phyloP scores from a whole-genome alignment of 2,329 filamentous ascomycete genomes.

The Fusarium globosum region DNA sequence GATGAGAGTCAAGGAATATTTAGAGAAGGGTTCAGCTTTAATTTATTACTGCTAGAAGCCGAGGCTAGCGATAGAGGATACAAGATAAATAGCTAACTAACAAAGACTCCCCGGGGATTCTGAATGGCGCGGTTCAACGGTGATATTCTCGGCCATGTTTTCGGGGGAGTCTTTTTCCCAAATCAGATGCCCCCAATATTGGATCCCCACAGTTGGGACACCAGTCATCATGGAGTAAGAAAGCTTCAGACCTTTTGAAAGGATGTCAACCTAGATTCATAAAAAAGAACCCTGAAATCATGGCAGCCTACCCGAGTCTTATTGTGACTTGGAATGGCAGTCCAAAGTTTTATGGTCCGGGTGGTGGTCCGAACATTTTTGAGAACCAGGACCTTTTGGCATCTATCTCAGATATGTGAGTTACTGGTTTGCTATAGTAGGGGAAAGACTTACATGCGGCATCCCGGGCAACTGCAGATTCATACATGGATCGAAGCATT shows the following conservation, averaged over 20 bases:
- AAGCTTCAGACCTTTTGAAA: background rate
- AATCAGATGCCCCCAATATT: background rate
- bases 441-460: background rate
- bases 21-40: background rate
- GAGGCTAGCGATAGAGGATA: background rate
- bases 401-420: background rate
- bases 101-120: background rate
- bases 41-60: constrained; percentile 10
- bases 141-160: constrained; percentile 39
- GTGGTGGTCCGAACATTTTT: background rate
- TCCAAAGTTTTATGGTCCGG: background rate
- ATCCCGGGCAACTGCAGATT: background rate
- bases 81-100: constrained; percentile 26
- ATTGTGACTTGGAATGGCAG: background rate
- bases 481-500: background rate
- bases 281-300: background rate
- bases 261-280: background rate
- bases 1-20: background rate
- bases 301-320: background rate
- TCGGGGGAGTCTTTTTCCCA: constrained; percentile 36
- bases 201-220: background rate
- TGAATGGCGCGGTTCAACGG: constrained; percentile 42
- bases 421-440: background rate
- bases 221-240: background rate
- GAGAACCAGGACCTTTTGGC: background rate